Evolutionary conservation across 2,329 filamentous ascomycete genomes (phyloP), one percentile per base, ranked within the genome.

Genomic region (Clarireedia paspali): DNA sequence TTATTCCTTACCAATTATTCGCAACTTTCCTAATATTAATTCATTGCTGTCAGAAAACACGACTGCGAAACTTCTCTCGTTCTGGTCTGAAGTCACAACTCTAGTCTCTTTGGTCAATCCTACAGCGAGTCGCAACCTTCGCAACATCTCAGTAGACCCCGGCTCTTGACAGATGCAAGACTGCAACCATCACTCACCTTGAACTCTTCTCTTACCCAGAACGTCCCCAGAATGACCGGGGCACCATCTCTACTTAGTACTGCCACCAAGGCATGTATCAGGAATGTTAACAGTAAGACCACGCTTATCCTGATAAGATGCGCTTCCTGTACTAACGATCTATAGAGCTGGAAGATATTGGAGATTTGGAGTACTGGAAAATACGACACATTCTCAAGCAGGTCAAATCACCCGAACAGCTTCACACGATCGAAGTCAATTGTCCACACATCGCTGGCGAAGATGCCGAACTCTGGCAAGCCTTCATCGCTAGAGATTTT

Each of bases 401-500:
- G 56, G 75, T 97, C 55, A 83, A 87, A 53, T 86, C 80, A 60
- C 84, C 91, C 1, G 73, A 79, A 46, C 91, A 95, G 69, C 82
- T 97, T 34, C 85, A 82, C 65, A 67, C 78, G 56, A 79, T 96
- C 57, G 91, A 96, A 72, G 59, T 78, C 50, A 83, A 84, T 66
- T 91, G 85, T 5, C 88, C 90, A 0, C 89, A 95, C 61, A 78
- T 96, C 51, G 76, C 81, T 59, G 82, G 83, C 39, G 77, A 87
- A 55, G 84, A 84, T 40, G 78, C 75, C 20, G 87, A 91, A 63
- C 75, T 92, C 59, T 96, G 92, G 92, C 72, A 83, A 44, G 79
- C 81, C 27, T 81, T 96, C 66, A 94, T 97, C 70, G 80, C 82
- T 51, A 82, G 84, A 48, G 84, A 96, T 65, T 88, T 96, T 59